These are phyloP conservation scores for Blastobotrys arbuscula DNA, from an alignment of 1,139 yeast genomes.

Conservation along the genomic window DNA sequence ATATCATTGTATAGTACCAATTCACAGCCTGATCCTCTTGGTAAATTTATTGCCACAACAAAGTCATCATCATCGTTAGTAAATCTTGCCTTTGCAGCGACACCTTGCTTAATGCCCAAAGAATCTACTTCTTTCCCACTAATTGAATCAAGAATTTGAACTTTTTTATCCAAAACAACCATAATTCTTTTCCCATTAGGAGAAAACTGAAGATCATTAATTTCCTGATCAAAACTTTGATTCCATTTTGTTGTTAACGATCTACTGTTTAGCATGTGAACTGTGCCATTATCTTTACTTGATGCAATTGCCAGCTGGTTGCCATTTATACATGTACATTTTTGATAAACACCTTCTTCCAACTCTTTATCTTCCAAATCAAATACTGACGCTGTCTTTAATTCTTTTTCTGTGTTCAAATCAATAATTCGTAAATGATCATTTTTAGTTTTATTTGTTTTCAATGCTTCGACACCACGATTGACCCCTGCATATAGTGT, in stretches of 20 bases:
- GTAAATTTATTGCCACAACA: constrained; percentile 48
- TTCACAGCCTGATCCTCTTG: constrained; percentile 30
- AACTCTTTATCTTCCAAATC: constrained; percentile 38
- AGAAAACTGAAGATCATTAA: constrained; percentile 24
- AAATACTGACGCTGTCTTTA: constrained; percentile 28
- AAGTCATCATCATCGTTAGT: constrained; percentile 45
- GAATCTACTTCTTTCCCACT: constrained; percentile 23
- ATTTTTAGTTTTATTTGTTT: constrained; percentile 56
- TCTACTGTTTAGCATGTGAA: constrained; percentile 17
- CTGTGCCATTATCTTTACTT: constrained; percentile 19
- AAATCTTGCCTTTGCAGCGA: constrained; percentile 56
- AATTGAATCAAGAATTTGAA: constrained; percentile 21
- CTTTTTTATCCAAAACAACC: constrained; percentile 19
- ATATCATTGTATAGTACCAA: constrained; percentile 29
- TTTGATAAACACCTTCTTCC: constrained; percentile 22
- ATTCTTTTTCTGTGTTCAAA: constrained; percentile 31
- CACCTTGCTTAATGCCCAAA: constrained; percentile 20
- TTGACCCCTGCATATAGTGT: constrained; percentile 68
- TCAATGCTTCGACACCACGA: constrained; percentile 38
- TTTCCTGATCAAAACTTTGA: constrained; percentile 9
- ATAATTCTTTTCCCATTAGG: constrained; percentile 24
- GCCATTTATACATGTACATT: constrained; percentile 22
- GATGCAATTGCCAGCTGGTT: constrained; percentile 23
- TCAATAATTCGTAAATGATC: constrained; percentile 66
- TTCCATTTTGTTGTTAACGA: constrained; percentile 10